Conservation (phyloP, 1,284 basidiomycete species). For the Ustilago hordei region DNA sequence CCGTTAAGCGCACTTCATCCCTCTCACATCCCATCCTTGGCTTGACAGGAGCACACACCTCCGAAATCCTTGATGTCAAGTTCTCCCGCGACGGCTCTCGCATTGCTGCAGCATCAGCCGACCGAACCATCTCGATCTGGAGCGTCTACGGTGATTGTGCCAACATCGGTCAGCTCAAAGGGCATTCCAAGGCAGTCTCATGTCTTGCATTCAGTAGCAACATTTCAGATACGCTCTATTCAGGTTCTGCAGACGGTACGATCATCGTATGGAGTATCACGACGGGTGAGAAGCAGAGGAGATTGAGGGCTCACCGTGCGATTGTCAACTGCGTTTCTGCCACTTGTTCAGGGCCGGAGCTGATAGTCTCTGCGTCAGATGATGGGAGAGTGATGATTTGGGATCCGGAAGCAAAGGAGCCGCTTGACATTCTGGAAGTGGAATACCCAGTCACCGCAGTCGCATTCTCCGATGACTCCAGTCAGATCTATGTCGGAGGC, state of each 20-base stretch:
- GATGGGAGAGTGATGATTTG: conserved; percentile 67
- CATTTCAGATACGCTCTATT: conserved; percentile 52
- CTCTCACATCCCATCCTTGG: conserved; percentile 61
- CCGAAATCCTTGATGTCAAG: conserved; percentile 63
- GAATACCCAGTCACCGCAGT: conserved; percentile 69
- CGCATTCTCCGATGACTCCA: conserved; percentile 65
- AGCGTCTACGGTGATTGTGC: conserved; percentile 62
- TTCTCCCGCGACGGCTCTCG: conserved; percentile 62
- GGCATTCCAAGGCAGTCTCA: conserved; percentile 65
- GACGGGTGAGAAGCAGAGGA: conserved; percentile 60
- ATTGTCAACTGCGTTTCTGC: conserved; percentile 66
- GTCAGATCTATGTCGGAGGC: conserved; percentile 66
- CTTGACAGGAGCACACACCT: conserved; percentile 61
- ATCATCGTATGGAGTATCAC: conserved; percentile 62
- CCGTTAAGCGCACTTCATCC: conserved; percentile 58
- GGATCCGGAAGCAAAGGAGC: conserved; percentile 57
- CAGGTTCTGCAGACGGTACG: conserved; percentile 67
- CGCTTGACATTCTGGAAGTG: conserved; percentile 60
- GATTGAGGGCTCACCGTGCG: conserved; percentile 63
- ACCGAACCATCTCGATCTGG: conserved; percentile 67
- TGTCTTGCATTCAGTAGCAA: conserved; percentile 56
- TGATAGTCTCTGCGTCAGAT: conserved; percentile 63
- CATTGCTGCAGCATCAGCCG: conserved; percentile 63
- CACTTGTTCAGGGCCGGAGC: conserved; percentile 51
- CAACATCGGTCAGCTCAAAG: conserved; percentile 65